A percentile compares a stretch with the other conserved stretches of the same genome.
Evolutionary conservation across 768 basidiomycete genomes (phyloP).

Genomic region (Phlegmacium glaucopus): DNA sequence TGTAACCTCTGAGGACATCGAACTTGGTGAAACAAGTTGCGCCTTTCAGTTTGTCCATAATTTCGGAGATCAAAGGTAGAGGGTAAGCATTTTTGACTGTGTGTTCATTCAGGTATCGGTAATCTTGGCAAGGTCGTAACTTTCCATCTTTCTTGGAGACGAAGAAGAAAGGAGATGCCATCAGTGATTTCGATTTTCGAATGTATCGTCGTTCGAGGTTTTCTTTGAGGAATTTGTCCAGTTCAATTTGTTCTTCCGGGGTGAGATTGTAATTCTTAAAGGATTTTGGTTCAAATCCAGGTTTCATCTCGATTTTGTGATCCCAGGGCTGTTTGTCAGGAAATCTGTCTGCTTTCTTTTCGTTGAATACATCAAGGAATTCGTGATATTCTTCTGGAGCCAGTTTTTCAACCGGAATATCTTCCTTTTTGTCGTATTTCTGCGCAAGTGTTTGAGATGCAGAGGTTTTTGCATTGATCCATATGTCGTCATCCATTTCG

Average conservation of each 20-base stretch:
- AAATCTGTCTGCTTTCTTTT: constrained; percentile 3
- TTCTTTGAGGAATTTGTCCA: too few species aligned
- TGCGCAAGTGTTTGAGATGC: too few species aligned
- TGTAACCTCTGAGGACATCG: constrained; percentile 37
- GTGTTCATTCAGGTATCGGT: constrained; percentile 25
- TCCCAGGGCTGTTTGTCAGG: constrained; percentile 2
- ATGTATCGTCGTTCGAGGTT: not conserved
- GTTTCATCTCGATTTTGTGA: constrained; percentile 5
- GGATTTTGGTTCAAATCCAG: too few species aligned
- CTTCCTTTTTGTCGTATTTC: not conserved
- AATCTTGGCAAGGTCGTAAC: constrained; percentile 24
- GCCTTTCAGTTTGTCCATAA: constrained; percentile 17
- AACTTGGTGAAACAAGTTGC: constrained; percentile 29
- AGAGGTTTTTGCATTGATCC: too few species aligned
- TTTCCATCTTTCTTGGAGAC: constrained; percentile 10
- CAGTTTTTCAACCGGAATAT: not conserved
- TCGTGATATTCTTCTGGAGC: constrained; percentile 5
- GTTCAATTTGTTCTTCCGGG: too few species aligned
- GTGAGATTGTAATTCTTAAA: too few species aligned
- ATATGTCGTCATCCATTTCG: too few species aligned
- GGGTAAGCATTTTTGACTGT: constrained; percentile 29
- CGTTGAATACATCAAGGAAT: constrained; percentile 5
- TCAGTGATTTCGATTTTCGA: not conserved
- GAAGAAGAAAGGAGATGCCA: constrained; percentile 6
- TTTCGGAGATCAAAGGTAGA: constrained; percentile 27